A percentile compares a stretch with the other conserved stretches of the same genome.
These are phyloP conservation scores for Zygoascus biomembranicola DNA, from an alignment of 805 yeast species.

Conservation along the genomic window DNA sequence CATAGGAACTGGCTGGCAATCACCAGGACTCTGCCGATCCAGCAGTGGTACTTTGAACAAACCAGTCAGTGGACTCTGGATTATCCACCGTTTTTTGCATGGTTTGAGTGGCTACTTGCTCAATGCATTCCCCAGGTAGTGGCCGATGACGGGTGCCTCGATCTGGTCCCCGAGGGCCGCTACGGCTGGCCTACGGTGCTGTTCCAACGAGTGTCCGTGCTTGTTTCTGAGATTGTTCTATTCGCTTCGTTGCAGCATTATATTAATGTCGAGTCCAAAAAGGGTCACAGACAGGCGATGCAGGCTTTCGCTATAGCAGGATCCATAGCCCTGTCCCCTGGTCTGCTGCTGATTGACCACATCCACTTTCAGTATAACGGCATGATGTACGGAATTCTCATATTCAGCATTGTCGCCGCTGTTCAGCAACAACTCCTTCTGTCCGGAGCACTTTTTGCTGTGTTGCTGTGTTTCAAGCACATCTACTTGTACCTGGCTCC, in stretches of 20 bases:
- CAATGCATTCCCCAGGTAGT: slow-evolving; percentile 61
- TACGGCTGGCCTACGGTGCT: slow-evolving; percentile 74
- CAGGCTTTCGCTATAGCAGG: slow-evolving; percentile 63
- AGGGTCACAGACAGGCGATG: slow-evolving; percentile 20
- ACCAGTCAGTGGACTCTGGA: slow-evolving; percentile 88
- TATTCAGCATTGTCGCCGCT: slow-evolving; percentile 67
- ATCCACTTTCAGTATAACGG: slow-evolving; percentile 97
- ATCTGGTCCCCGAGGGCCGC: slow-evolving; percentile 52
- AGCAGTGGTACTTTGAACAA: slow-evolving; percentile 78
- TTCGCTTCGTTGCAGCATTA: slow-evolving; percentile 66
- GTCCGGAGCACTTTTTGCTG: slow-evolving; percentile 57
- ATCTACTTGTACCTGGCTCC: slow-evolving; percentile 91
- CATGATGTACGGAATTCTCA: slow-evolving; percentile 76
- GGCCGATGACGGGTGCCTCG: slow-evolving; percentile 67
- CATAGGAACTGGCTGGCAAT: slow-evolving; percentile 97
- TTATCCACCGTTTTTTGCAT: slow-evolving; percentile 97
- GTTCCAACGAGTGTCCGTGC: slow-evolving; percentile 77
- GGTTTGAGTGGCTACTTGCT: slow-evolving; percentile 78
- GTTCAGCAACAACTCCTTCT: slow-evolving; percentile 45
- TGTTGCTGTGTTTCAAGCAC: slow-evolving; percentile 85
- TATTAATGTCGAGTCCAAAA: slow-evolving; percentile 26
- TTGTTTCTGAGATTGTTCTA: slow-evolving; percentile 63
- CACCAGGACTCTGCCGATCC: slow-evolving; percentile 64
- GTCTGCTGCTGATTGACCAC: slow-evolving; percentile 83
- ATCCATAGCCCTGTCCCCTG: slow-evolving; percentile 81